phyloP scores from a whole-genome alignment of 768 basidiomycete genomes.

The Amyloporia xantha region DNA sequence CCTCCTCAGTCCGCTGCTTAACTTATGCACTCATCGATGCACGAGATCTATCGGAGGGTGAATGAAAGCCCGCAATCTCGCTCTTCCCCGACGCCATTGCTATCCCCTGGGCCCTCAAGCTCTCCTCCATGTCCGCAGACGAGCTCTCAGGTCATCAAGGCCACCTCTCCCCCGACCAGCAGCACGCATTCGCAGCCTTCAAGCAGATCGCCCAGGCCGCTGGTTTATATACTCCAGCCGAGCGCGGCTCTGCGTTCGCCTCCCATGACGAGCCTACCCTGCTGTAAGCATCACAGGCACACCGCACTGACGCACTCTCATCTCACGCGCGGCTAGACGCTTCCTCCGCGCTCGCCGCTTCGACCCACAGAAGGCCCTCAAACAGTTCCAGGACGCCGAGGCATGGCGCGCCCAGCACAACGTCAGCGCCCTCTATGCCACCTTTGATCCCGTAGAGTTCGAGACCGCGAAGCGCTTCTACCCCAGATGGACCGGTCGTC shows the following conservation, averaged over 20 bases:
- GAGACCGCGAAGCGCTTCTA: constrained; percentile 57
- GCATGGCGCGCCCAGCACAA: constrained; percentile 60
- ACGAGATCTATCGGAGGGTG: not conserved
- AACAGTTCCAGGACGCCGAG: constrained; percentile 63
- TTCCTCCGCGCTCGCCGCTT: constrained; percentile 79
- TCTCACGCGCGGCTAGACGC: constrained; percentile 39
- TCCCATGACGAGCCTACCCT: constrained; percentile 65
- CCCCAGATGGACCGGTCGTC: constrained; percentile 74
- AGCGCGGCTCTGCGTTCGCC: constrained; percentile 27
- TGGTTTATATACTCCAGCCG: constrained; percentile 41
- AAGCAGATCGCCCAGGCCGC: constrained; percentile 42
- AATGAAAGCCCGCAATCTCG: not conserved
- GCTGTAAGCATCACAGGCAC: constrained; percentile 32
- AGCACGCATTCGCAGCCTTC: constrained; percentile 44
- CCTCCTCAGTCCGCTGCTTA: not conserved
- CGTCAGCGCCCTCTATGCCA: constrained; percentile 56
- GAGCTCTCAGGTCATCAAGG: constrained; percentile 45
- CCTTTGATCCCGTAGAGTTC: constrained; percentile 54
- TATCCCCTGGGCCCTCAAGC: not conserved
- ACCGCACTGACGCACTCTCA: not conserved
- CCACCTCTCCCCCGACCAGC: constrained; percentile 44
- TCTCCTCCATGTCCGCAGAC: constrained; percentile 13
- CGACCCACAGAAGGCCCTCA: constrained; percentile 52
- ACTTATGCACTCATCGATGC: not conserved
- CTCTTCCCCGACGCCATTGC: not conserved